Evolutionary conservation across 2,329 filamentous ascomycete genomes (phyloP), one percentile per base, ranked within the genome.

Genomic region (Bertia moriformis): DNA sequence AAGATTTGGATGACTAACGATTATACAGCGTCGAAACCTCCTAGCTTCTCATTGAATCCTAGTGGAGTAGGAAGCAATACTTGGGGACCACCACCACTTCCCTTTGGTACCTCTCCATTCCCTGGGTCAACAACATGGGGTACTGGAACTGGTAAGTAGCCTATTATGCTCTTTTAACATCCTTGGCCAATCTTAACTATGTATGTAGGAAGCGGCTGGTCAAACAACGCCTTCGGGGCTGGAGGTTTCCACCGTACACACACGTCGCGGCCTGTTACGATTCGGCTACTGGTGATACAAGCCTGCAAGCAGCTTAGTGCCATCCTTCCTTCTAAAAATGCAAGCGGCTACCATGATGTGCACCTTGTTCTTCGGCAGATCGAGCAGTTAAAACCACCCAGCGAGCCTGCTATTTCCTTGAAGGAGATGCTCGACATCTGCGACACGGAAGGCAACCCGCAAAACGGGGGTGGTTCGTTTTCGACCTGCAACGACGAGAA

Each of bases 401-500:
- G 57, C 14, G 55, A 59, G 4, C 49, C 55, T 3, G 49, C 32
- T 7, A 35, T 74, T 65, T 56, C 66, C 46, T 56, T 75, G 65
- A 51, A 68, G 18, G 88, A 95, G 50, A 68, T 96, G 48, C 67
- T 89, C 29, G 77, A 83, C 41, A 80, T 93, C 42, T 91, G 84
- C 55, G 89, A 96, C 50, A 94, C 89, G 1, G 85, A 94, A 54
- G 91, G 91, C 41, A 93, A 82, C 49, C 55, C 65, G 2, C 75
- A 79, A 42, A 96, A 96, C 50, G 91, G 91, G 36, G 89, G 89
- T 35, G 91, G 91, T n/a, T 80, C 72, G 18, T 93, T 98, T 51
- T 76, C 83, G 22, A 68, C 83, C 45, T 71, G 69, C 43, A 66
- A 69, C 29, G 70, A 74, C 38, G 63, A 51, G 1, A 46, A 49